Conservation (phyloP, 2,329 filamentous ascomycete species). For the Clarireedia monteithiana region DNA sequence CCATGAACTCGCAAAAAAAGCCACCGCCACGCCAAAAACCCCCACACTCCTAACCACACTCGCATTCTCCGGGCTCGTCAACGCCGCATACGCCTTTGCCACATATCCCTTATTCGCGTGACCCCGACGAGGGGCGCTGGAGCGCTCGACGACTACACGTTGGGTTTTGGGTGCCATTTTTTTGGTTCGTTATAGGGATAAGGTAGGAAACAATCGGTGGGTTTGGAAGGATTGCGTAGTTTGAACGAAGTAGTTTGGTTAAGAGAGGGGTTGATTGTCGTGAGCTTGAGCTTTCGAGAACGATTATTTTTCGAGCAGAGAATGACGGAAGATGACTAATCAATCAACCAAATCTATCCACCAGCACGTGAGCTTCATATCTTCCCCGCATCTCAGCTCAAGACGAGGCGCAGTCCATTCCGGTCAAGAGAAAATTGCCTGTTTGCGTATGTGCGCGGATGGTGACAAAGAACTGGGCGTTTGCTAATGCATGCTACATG, state of each 20-base stretch:
- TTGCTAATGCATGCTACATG: too few relatives aligned
- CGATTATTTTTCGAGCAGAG: background rate
- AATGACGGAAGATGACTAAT: background rate
- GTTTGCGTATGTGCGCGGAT: too few relatives aligned
- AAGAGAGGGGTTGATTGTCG: background rate
- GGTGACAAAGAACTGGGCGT: too few relatives aligned
- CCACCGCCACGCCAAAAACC: constrained; percentile 58
- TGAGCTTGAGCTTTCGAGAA: background rate
- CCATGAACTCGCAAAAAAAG: constrained; percentile 60
- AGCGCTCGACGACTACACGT: constrained; percentile 30
- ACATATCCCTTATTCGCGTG: constrained; percentile 43
- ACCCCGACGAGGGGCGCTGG: background rate
- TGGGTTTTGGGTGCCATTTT: constrained; percentile 59
- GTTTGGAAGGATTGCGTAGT: background rate
- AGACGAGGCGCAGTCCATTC: background rate
- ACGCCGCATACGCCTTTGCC: constrained; percentile 49
- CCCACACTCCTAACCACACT: constrained; percentile 60
- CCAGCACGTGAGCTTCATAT: background rate
- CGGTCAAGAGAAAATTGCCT: background rate
- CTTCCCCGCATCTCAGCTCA: background rate
- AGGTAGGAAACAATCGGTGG: background rate
- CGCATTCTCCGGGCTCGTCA: constrained; percentile 61
- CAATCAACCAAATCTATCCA: background rate
- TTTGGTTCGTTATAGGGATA: background rate
- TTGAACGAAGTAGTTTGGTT: background rate